phyloP scores from a whole-genome alignment of 192 early-diverging fungal genomes.

The Podila minutissima region DNA sequence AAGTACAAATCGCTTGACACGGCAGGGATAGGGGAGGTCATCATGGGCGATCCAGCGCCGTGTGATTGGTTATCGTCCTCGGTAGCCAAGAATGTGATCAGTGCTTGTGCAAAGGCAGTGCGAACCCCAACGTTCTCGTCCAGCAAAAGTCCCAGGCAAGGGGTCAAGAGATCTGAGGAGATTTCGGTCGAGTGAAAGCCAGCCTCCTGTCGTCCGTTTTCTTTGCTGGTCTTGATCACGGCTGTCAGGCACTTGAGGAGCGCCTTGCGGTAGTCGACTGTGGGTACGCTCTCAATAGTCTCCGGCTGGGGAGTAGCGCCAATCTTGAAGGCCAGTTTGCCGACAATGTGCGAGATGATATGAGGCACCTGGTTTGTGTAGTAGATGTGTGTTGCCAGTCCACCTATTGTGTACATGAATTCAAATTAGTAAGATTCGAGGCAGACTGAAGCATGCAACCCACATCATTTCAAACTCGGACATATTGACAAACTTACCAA shows the following conservation, averaged over 20 bases:
- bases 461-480: background rate
- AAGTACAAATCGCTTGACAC: slow-evolving; percentile 41
- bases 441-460: background rate
- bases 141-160: slow-evolving; percentile 46
- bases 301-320: slow-evolving; percentile 14
- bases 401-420: slow-evolving; percentile 32
- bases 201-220: slow-evolving; percentile 43
- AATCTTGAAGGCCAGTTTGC: slow-evolving; percentile 50
- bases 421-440: background rate
- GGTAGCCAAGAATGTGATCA: slow-evolving; percentile 54
- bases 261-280: slow-evolving; percentile 51
- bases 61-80: slow-evolving; percentile 31
- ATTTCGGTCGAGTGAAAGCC: slow-evolving; percentile 42
- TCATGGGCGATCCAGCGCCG: slow-evolving; percentile 13
- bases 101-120: slow-evolving; percentile 45
- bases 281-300: slow-evolving; percentile 53
- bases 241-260: slow-evolving; percentile 59
- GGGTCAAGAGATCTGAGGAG: slow-evolving; percentile 51
- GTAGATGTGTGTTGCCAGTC: slow-evolving; percentile 65
- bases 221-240: slow-evolving; percentile 52
- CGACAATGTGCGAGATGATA: slow-evolving; percentile 61
- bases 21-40: slow-evolving; percentile 34
- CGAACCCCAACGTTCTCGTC: slow-evolving; percentile 51
- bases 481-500: slow-evolving; percentile 27
- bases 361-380: slow-evolving; percentile 66